phyloP scores from a whole-genome alignment of 2,329 filamentous ascomycete genomes.

The Colletotrichum coccodes region DNA sequence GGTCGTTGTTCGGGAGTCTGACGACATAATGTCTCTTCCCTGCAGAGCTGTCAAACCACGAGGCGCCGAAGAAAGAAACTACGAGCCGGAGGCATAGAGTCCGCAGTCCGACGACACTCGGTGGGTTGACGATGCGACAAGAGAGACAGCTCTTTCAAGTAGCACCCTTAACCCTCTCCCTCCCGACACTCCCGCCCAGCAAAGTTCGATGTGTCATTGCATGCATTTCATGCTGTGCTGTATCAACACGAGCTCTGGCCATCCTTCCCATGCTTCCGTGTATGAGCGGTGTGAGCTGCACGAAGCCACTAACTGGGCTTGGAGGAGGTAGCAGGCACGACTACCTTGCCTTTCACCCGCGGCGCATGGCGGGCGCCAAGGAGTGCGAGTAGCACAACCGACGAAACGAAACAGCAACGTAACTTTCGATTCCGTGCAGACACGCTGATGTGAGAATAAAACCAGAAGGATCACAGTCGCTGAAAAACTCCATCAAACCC shows the following conservation, averaged over 20 bases:
- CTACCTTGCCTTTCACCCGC: constrained; percentile 23
- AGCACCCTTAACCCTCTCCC: not conserved
- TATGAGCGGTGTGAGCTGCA: constrained; percentile 32
- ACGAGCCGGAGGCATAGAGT: not conserved
- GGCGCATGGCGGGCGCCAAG: constrained; percentile 24
- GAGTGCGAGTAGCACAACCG: constrained; percentile 14
- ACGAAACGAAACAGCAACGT: not conserved
- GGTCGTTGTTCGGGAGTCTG: constrained; percentile 21
- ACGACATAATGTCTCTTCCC: constrained; percentile 10
- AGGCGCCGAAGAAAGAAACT: not conserved
- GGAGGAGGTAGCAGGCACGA: constrained; percentile 30
- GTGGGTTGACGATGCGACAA: not conserved
- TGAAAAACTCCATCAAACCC: not conserved
- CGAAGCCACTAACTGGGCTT: constrained; percentile 26
- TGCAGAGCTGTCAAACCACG: not conserved
- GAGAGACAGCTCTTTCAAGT: not conserved
- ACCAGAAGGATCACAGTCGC: not conserved
- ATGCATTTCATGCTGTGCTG: constrained; percentile 20
- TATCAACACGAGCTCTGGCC: constrained; percentile 26
- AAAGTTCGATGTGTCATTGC: constrained; percentile 31
- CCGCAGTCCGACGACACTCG: not conserved
- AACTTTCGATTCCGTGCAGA: constrained; percentile 9
- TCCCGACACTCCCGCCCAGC: constrained; percentile 4
- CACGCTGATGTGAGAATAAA: constrained; percentile 2
- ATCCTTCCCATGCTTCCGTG: constrained; percentile 2